phyloP scores from a whole-genome alignment of 1,139 yeast genomes.

The Hyphopichia fennica region DNA sequence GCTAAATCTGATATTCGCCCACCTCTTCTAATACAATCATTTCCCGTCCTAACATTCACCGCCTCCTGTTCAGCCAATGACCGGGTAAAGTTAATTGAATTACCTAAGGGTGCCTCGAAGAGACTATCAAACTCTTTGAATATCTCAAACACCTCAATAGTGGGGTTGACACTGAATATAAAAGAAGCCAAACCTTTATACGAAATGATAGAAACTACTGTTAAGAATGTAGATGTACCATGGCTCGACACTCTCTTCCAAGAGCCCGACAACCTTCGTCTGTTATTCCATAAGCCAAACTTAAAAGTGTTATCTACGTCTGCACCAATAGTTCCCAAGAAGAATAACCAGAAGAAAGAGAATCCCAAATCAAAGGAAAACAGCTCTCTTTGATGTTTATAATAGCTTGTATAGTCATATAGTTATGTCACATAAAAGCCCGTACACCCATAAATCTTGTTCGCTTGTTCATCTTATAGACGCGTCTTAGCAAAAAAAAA shows the following conservation, averaged over 20 bases:
- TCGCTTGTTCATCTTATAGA: neutral
- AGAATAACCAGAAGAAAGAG: conserved; percentile 20
- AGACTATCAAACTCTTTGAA: conserved; percentile 35
- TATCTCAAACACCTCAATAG: conserved; percentile 23
- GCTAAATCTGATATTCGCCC: conserved; percentile 56
- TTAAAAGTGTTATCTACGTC: conserved; percentile 39
- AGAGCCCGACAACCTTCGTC: conserved; percentile 6
- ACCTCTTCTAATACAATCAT: conserved; percentile 45
- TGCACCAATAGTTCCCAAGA: conserved; percentile 36
- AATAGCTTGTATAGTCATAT: no score
- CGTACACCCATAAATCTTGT: conserved; percentile 1
- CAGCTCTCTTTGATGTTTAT: no score
- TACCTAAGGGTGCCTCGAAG: conserved; percentile 49
- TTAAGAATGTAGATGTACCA: conserved; percentile 43
- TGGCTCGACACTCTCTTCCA: conserved; percentile 42
- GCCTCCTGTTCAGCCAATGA: conserved; percentile 32
- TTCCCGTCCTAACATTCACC: conserved; percentile 52
- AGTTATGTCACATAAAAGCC: neutral
- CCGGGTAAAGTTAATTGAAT: conserved; percentile 50
- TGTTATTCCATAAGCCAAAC: conserved; percentile 29
- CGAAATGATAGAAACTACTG: conserved; percentile 27
- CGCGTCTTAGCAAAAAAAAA: conserved; percentile 6
- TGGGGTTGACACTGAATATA: conserved; percentile 26
- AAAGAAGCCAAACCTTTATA: conserved; percentile 29
- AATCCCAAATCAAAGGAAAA: neutral